Evolutionary conservation across 2,329 filamentous ascomycete genomes (phyloP).

Genomic region (Epichloe glyceriae): DNA sequence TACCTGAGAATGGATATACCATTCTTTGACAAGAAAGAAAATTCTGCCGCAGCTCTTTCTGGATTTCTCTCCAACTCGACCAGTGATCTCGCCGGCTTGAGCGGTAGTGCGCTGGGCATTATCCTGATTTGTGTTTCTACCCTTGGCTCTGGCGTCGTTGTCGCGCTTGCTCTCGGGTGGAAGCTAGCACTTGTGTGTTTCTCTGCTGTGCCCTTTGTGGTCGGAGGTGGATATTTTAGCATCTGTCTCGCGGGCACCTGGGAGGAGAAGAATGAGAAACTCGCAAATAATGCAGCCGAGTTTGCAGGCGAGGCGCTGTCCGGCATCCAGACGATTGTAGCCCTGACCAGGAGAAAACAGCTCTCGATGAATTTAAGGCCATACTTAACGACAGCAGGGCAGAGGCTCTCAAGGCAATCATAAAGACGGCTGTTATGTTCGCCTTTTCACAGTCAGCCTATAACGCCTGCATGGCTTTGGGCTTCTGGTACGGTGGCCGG

Average conservation of each 20-base stretch:
- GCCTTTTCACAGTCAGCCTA: conserved; percentile 5
- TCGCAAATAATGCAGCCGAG: background rate
- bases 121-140: conserved; percentile 6
- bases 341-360: conserved; percentile 1
- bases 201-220: conserved; percentile 25
- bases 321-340: conserved; percentile 9
- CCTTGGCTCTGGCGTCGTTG: conserved; percentile 6
- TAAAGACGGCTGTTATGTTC: background rate
- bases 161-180: conserved; percentile 27
- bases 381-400: background rate
- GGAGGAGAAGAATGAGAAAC: conserved; percentile 3
- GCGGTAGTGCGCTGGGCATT: conserved; percentile 25
- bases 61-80: conserved; percentile 19
- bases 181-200: conserved; percentile 31
- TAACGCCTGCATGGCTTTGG: conserved; percentile 4
- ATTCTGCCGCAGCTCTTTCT: conserved; percentile 21
- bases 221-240: conserved; percentile 26
- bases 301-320: conserved; percentile 8
- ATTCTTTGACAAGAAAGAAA: conserved; percentile 22
- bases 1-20: conserved; percentile 23
- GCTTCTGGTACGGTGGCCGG: conserved; percentile 11
- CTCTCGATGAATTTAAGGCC: background rate
- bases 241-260: conserved; percentile 16
- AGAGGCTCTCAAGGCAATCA: background rate
- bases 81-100: conserved; percentile 31